Evolutionary conservation across 2,329 filamentous ascomycete species (phyloP).

Genomic region (Paraphaeosphaeria sporulosa): DNA sequence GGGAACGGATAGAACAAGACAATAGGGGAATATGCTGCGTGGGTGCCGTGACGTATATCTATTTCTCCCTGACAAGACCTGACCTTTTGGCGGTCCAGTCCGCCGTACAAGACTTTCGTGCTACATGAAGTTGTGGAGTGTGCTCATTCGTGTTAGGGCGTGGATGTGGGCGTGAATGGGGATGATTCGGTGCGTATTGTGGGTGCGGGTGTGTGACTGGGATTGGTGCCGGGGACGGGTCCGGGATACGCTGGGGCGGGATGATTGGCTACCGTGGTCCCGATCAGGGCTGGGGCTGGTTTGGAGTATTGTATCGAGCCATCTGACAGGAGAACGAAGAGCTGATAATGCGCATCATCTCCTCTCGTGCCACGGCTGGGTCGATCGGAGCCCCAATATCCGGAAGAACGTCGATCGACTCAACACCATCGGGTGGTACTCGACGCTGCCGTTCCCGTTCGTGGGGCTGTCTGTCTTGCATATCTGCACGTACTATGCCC

Average conservation of each 20-base stretch:
- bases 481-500: conserved; percentile 8
- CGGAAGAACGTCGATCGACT: too few species aligned
- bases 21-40: conserved; percentile 7
- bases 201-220: conserved; percentile 9
- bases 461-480: conserved; percentile 2
- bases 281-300: not conserved
- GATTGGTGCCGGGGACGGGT: conserved; percentile 10
- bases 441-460: conserved; percentile 9
- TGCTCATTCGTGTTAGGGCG: conserved; percentile 15
- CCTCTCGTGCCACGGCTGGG: too few species aligned
- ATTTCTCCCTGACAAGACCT: conserved; percentile 7
- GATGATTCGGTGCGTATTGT: conserved; percentile 10
- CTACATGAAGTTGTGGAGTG: conserved; percentile 33
- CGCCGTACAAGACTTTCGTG: conserved; percentile 30
- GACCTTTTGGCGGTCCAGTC: conserved; percentile 5
- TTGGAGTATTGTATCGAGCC: not conserved
- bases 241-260: not conserved
- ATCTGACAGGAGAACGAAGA: not conserved
- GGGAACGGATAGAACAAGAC: too few species aligned
- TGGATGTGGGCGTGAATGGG: conserved; percentile 8
- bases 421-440: not conserved
- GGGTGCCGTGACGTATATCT: conserved; percentile 4
- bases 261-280: not conserved
- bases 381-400: too few species aligned
- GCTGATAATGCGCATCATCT: not conserved